Evolutionary conservation across 2,329 filamentous ascomycete genomes (phyloP), one percentile per base, ranked within the genome.

Genomic region (Myriangium duriaei): DNA sequence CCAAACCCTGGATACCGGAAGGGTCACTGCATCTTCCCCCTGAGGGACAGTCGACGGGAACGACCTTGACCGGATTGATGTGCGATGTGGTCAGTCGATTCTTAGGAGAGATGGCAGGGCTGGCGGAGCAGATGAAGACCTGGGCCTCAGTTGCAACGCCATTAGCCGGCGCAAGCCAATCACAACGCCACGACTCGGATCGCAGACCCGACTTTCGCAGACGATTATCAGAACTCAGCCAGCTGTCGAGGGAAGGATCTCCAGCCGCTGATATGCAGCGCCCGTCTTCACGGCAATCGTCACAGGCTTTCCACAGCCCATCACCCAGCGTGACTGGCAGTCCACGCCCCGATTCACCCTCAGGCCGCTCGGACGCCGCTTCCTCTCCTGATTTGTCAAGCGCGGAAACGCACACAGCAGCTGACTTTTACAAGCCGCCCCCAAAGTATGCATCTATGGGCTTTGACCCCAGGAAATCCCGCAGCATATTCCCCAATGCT

Each of bases 21-120:
- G 81, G 78, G 33, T 71, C 91, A 29, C 65, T 79, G 32, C 68
- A 74, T 28, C 72, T 94, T 16, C 86, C 85, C 11, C 74, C 79
- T 0, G 63, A 65, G 13, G 70, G 78, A 40, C 65, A 75, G 17
- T 81, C 77, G 32, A 82, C 77, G 51, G 71, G 75, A 34, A 91
- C 85, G 2, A 91, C 85, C 2, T 57, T 68, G 45, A 61, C 62
- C 43, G 61, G 61, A 1, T 52, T 67, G 33, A 60, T 68, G 48
- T 62, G 63, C 45, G 58, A 62, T 46, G 38, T 68, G 3, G 62
- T 64, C 3, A 56, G 61, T 17, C 59, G 52, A 11, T 55, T 69
- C 19, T 49, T 69, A 21, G 58, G 59, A 16, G 66, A 69, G 38
- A 57, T 69, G 53, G 62, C 60, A 3, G 62, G 60, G 2, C 57